Base-by-base conservation (phyloP, 345 rosid species). In the Orychophragmus violaceus region DNA sequence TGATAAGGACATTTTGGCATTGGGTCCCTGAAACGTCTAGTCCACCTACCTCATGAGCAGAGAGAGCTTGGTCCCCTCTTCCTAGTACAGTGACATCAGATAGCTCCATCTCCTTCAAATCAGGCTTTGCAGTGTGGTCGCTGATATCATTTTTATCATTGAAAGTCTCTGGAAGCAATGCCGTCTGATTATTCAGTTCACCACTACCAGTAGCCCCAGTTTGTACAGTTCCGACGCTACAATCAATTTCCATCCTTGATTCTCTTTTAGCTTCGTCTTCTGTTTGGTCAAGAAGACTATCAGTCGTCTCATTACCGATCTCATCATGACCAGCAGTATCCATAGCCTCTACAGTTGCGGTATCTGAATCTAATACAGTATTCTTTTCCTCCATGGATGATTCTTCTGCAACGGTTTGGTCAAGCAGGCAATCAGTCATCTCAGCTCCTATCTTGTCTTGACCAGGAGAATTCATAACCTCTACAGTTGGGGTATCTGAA, bases 191-290 rank as follows among this genome's bases (percentile, higher is more conserved):
- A 66, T 59, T 76, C 60, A 76, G 27, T 57, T 62, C 78, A 41
- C 33, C 69, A 77, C 50, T 59, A 35, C 54, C 70, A 12, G 67
- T 8, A 76, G 33, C 39, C 13, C 56, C 60, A 69, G 62, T 71
- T 16, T 65, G 78, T 44, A 41, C 41, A 68, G 75, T 30, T 19
- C 32, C 22, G 6, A 50, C 45, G 16, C 45, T 37, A 67, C 66
- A 36, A 65, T 78, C 83, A 52, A 62, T 67, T 72, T 81, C 81
- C 62, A 59, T 67, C 60, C 68, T 79, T 59, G 81, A 78, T 75
- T 49, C 68, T 74, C 71, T 68, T 33, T 51, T 59, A 72, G 57
- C 73, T 73, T 76, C 72, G 32, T 71, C 74, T 56, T 32, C 78
- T 19, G 64, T 59, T 53, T 71, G 61, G 79, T 75, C 82, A 59